A percentile compares a stretch with the other conserved stretches of the same genome.
Evolutionary conservation across 345 rosid species (phyloP).

Genomic region (Salix arbutifolia): DNA sequence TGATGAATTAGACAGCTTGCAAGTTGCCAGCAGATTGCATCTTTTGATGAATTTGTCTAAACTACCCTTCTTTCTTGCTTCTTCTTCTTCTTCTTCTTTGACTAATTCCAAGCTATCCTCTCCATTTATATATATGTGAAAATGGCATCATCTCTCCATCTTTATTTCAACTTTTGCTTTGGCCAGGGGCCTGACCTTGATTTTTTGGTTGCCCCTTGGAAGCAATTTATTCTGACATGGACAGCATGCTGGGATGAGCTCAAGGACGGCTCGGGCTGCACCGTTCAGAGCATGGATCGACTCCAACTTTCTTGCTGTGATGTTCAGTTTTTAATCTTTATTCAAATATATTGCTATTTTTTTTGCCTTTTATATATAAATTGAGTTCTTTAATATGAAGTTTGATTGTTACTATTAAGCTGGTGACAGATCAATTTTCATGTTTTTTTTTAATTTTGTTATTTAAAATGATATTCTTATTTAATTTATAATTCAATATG

Average conservation of each 20-base stretch:
- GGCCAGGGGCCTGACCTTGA: background rate
- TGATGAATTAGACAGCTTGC: background rate
- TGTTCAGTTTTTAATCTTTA: background rate
- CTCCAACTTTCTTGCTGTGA: background rate
- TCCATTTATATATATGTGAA: background rate
- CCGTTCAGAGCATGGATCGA: background rate
- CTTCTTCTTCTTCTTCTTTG: background rate
- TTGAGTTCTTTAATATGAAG: too few relatives aligned
- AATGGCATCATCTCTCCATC: background rate
- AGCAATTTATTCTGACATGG: background rate
- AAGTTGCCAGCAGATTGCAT: background rate
- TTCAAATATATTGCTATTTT: background rate
- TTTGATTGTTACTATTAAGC: too few relatives aligned
- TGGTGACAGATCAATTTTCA: too few relatives aligned
- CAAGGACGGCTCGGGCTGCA: background rate
- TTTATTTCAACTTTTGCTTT: background rate
- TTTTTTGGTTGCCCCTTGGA: background rate
- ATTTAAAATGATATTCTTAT: too few relatives aligned
- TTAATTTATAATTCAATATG: too few relatives aligned
- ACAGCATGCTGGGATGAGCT: too few relatives aligned
- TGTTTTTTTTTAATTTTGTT: too few relatives aligned
- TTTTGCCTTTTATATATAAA: background rate
- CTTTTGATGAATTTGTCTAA: background rate
- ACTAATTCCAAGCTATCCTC: background rate
- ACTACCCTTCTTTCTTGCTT: too few relatives aligned